phyloP scores from a whole-genome alignment of 768 basidiomycete species.

The Podaxis mareebaensis region DNA sequence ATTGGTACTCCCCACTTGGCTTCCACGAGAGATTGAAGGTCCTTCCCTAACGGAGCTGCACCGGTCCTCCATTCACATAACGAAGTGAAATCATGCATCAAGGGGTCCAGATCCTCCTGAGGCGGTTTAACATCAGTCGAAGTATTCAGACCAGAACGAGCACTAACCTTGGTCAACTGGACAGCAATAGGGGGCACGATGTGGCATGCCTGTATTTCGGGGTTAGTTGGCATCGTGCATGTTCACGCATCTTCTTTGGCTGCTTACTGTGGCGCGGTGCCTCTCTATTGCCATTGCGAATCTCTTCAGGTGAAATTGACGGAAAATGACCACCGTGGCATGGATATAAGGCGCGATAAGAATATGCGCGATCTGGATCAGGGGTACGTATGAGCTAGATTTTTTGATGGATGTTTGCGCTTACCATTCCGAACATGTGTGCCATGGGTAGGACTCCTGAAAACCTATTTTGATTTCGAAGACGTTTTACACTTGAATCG shows the following conservation, averaged over 20 bases:
- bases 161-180: conserved; percentile 4
- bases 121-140: neutral
- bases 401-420: neutral
- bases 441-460: conserved; percentile 5
- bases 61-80: conserved; percentile 7
- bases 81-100: neutral
- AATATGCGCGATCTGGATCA: neutral
- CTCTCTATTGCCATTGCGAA: conserved; percentile 4
- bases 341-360: neutral
- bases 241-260: neutral
- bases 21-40: conserved; percentile 4
- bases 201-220: neutral
- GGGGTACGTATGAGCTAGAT: neutral
- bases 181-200: conserved; percentile 8
- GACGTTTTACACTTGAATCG: neutral
- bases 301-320: conserved; percentile 7
- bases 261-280: conserved; percentile 1
- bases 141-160: neutral
- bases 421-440: conserved; percentile 8
- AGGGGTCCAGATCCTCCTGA: conserved; percentile 1
- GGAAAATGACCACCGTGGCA: conserved; percentile 1
- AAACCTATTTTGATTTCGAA: neutral
- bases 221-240: neutral
- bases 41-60: conserved; percentile 5
- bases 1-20: conserved; percentile 1